Conservation (phyloP, 208 protist genomes). For the Trypanosoma grayi region DNA sequence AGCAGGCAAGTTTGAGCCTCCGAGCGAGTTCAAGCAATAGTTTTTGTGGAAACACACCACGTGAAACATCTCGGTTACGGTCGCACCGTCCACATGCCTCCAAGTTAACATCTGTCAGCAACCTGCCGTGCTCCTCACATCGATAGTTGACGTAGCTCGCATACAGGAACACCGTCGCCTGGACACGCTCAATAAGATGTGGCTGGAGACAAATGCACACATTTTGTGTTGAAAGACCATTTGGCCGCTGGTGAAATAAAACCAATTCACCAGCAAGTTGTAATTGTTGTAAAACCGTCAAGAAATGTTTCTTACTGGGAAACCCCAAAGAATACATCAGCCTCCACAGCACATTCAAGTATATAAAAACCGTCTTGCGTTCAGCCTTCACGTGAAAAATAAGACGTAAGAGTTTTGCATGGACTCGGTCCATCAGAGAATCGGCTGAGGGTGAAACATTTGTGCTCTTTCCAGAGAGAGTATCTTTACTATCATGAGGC, state of each 20-base stretch:
- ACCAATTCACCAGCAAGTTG: slow-evolving; percentile 5
- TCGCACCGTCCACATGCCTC: slow-evolving; percentile 26
- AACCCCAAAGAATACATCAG: slow-evolving; percentile 8
- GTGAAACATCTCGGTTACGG: slow-evolving; percentile 9
- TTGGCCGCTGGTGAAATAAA: not conserved
- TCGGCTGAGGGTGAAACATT: not conserved
- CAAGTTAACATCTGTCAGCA: slow-evolving; percentile 26
- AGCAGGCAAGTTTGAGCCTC: slow-evolving; percentile 17
- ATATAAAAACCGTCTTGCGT: slow-evolving; percentile 8
- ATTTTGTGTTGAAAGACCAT: not conserved
- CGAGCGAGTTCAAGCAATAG: slow-evolving; percentile 19
- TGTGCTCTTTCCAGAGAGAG: not conserved
- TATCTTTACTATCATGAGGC: not conserved
- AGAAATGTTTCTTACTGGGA: not conserved
- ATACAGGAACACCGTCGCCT: slow-evolving; percentile 25
- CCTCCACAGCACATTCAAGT: slow-evolving; percentile 2
- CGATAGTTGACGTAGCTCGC: slow-evolving; percentile 12
- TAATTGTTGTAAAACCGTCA: not conserved
- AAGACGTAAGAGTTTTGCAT: not conserved
- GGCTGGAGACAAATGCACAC: slow-evolving; percentile 29
- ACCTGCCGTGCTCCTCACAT: slow-evolving; percentile 9
- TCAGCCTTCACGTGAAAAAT: slow-evolving; percentile 5
- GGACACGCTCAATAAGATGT: slow-evolving; percentile 18
- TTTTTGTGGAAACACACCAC: slow-evolving; percentile 25
- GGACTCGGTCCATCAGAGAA: not conserved